Conservation (phyloP, 1,284 basidiomycete species). For the Sporisorium exsertum region DNA sequence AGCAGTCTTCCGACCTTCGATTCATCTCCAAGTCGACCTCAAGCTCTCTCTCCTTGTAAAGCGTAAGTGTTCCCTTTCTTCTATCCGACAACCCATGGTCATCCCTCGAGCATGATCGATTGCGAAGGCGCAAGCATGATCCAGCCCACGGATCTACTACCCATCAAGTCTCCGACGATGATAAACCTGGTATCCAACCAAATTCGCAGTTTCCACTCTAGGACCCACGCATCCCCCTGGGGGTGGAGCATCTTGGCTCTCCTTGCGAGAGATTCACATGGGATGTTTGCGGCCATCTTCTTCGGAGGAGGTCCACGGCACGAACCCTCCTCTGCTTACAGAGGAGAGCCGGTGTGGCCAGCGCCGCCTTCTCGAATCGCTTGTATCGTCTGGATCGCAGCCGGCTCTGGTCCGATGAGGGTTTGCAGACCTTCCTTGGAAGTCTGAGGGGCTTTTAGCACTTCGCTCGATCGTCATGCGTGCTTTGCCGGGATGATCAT, state of each 20-base stretch:
- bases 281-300: constrained; percentile 59
- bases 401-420: constrained; percentile 69
- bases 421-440: constrained; percentile 70
- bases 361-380: constrained; percentile 62
- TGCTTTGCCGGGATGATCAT: constrained; percentile 8
- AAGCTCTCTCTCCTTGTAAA: constrained; percentile 8
- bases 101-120: neutral
- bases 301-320: constrained; percentile 60
- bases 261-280: constrained; percentile 65
- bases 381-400: constrained; percentile 68
- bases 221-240: constrained; percentile 61
- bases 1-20: constrained; percentile 12
- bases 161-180: constrained; percentile 61
- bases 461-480: constrained; percentile 10
- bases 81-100: neutral
- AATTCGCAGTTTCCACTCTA: constrained; percentile 71
- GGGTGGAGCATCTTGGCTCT: constrained; percentile 66
- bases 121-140: neutral
- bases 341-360: constrained; percentile 64
- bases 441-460: constrained; percentile 63
- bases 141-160: neutral
- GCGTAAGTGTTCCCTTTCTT: constrained; percentile 27
- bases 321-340: constrained; percentile 66
- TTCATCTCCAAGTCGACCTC: constrained; percentile 2
- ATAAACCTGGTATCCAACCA: constrained; percentile 70